These are phyloP conservation scores for Sugiyamaella qingdaonensis DNA, from an alignment of 805 yeast genomes.

Conservation along the genomic window DNA sequence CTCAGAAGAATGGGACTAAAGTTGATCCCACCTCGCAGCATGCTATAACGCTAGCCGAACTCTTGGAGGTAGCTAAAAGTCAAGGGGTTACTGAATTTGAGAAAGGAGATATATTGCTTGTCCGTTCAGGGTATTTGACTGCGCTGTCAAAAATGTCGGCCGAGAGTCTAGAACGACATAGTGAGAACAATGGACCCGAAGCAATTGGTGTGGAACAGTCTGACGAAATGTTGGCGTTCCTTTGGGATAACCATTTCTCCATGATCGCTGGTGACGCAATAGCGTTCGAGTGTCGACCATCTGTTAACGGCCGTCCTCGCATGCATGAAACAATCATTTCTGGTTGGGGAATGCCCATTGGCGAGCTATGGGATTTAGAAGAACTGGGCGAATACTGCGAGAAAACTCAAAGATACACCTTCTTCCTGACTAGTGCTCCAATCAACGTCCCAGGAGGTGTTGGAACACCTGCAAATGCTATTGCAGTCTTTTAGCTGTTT, in stretches of 20 bases:
- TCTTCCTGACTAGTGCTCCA: slow-evolving; percentile 34
- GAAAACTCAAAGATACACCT: slow-evolving; percentile 26
- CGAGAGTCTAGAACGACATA: slow-evolving; percentile 9
- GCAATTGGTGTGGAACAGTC: slow-evolving; percentile 27
- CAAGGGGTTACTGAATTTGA: slow-evolving; percentile 26
- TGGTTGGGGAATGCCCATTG: slow-evolving; percentile 36
- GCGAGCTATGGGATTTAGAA: slow-evolving; percentile 34
- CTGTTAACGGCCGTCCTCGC: slow-evolving; percentile 5
- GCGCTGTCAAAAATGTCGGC: slow-evolving; percentile 20
- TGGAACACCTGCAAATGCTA: slow-evolving; percentile 42
- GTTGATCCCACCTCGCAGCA: slow-evolving; percentile 27
- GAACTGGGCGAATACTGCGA: slow-evolving; percentile 28
- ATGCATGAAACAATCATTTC: slow-evolving; percentile 22
- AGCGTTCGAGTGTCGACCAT: slow-evolving; percentile 30
- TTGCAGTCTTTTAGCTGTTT: slow-evolving; percentile 37
- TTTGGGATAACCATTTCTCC: slow-evolving; percentile 29
- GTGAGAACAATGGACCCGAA: background rate
- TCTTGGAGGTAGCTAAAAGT: slow-evolving; percentile 24
- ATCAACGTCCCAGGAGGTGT: slow-evolving; percentile 35
- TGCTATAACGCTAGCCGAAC: slow-evolving; percentile 25
- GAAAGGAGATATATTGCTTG: slow-evolving; percentile 31
- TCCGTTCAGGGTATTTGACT: slow-evolving; percentile 31
- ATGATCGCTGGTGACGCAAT: slow-evolving; percentile 32
- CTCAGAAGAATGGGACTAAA: slow-evolving; percentile 24
- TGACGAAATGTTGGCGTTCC: slow-evolving; percentile 27